These are phyloP conservation scores for Podospora australis DNA, from an alignment of 495 filamentous ascomycete genomes.

Conservation along the genomic window DNA sequence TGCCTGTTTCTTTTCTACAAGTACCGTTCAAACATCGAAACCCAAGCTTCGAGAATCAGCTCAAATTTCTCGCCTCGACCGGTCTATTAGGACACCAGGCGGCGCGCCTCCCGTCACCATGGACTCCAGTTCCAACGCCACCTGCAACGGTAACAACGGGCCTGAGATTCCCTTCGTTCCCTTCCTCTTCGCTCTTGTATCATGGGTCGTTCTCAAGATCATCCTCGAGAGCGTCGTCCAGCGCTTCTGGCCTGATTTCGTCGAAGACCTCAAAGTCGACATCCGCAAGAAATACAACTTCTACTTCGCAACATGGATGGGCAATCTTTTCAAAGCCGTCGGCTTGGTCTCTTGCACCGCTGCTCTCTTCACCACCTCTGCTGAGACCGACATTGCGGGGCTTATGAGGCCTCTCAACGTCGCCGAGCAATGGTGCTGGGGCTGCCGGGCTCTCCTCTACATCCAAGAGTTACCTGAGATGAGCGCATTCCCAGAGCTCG, in stretches of 20 bases:
- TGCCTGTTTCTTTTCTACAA: no score
- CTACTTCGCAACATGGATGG: constrained; percentile 20
- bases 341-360: constrained; percentile 10
- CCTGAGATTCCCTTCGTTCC: constrained; percentile 17
- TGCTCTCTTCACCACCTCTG: constrained; percentile 11
- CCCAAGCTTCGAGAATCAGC: no score
- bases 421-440: constrained; percentile 24
- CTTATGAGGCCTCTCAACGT: constrained; percentile 13
- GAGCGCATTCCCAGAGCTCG: constrained; percentile 14
- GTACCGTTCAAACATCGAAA: no score
- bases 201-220: constrained; percentile 11
- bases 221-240: constrained; percentile 9
- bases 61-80: no score
- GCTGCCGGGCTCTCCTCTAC: constrained; percentile 21
- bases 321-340: constrained; percentile 17
- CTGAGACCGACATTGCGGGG: constrained; percentile 16
- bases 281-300: constrained; percentile 15
- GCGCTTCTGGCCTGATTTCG: constrained; percentile 13
- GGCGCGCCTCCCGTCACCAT: not conserved
- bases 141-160: not conserved
- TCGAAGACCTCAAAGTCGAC: constrained; percentile 14
- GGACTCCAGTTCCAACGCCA: not conserved
- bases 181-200: constrained; percentile 14
- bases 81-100: not conserved
- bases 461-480: constrained; percentile 18